Percentiles rank a stretch among this genome's conserved stretches.
Evolutionary conservation across 2,329 filamentous ascomycete species (phyloP).

Genomic region (Aspergillus ibericus): DNA sequence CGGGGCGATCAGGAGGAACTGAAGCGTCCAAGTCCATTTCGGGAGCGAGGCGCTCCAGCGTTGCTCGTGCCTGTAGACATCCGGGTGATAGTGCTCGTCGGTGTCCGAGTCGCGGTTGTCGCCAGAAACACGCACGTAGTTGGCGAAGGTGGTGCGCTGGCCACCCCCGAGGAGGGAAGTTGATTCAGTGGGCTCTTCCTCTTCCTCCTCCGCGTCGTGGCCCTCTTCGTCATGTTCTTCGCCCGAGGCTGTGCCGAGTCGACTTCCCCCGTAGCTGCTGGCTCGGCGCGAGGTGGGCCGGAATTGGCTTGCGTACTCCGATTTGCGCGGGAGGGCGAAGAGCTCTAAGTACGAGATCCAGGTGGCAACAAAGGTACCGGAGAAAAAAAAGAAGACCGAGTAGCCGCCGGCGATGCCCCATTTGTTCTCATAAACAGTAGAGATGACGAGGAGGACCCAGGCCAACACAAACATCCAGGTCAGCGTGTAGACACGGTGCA

Average conservation of each 20-base stretch:
- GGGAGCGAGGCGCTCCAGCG: constrained; percentile 79
- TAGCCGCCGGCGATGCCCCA: constrained; percentile 75
- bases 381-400: constrained; percentile 76
- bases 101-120: constrained; percentile 28
- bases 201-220: constrained; percentile 38
- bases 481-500: constrained; percentile 76
- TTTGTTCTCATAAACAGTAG: constrained; percentile 75
- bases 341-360: constrained; percentile 77
- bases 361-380: constrained; percentile 70
- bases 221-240: constrained; percentile 40
- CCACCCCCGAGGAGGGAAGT: constrained; percentile 57
- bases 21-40: constrained; percentile 82
- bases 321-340: constrained; percentile 71
- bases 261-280: constrained; percentile 41
- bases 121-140: constrained; percentile 48
- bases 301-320: constrained; percentile 64
- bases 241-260: constrained; percentile 44
- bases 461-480: constrained; percentile 79
- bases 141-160: constrained; percentile 56
- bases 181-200: constrained; percentile 52
- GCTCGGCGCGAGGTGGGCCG: constrained; percentile 43
- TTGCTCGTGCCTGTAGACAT: constrained; percentile 71
- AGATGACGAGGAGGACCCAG: constrained; percentile 70
- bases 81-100: constrained; percentile 29
- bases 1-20: constrained; percentile 78